Conservation (phyloP, 2,329 filamentous ascomycete genomes). For the Penicillium sclerotigenum region DNA sequence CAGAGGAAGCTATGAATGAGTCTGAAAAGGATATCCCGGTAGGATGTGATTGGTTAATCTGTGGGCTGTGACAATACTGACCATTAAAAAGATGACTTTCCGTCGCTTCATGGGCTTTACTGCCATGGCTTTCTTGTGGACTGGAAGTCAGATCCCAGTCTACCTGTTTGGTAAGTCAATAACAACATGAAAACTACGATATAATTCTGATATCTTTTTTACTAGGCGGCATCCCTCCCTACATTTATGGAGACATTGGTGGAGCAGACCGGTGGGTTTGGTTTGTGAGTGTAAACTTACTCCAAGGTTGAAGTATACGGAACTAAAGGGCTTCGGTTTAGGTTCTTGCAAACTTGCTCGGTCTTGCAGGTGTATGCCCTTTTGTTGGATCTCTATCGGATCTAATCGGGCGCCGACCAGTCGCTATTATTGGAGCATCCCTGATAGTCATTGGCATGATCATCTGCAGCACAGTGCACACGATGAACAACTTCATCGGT, state of each 20-base stretch:
- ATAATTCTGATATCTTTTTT: slow-evolving; percentile 1
- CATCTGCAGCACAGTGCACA: slow-evolving; percentile 55
- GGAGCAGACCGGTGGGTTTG: slow-evolving; percentile 61
- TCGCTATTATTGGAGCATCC: slow-evolving; percentile 54
- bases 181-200: not conserved
- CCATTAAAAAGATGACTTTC: slow-evolving; percentile 45
- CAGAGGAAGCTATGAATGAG: slow-evolving; percentile 43
- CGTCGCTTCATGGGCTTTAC: slow-evolving; percentile 53
- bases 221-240: slow-evolving; percentile 47
- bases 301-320: not conserved
- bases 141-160: slow-evolving; percentile 59
- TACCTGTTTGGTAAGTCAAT: slow-evolving; percentile 46
- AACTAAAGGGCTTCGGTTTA: slow-evolving; percentile 12
- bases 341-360: slow-evolving; percentile 53
- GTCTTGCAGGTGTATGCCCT: slow-evolving; percentile 56
- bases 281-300: slow-evolving; percentile 45
- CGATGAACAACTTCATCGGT: slow-evolving; percentile 63
- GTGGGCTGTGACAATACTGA: slow-evolving; percentile 1
- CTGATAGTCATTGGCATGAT: slow-evolving; percentile 60
- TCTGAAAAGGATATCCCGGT: slow-evolving; percentile 47
- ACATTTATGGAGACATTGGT: slow-evolving; percentile 60
- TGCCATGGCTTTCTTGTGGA: slow-evolving; percentile 61
- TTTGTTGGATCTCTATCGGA: slow-evolving; percentile 67
- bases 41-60: not conserved
- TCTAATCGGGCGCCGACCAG: slow-evolving; percentile 59